A percentile compares a stretch with the other conserved stretches of the same genome.
Conservation (phyloP, 495 filamentous ascomycete species). For the Neurospora sublineolata region DNA sequence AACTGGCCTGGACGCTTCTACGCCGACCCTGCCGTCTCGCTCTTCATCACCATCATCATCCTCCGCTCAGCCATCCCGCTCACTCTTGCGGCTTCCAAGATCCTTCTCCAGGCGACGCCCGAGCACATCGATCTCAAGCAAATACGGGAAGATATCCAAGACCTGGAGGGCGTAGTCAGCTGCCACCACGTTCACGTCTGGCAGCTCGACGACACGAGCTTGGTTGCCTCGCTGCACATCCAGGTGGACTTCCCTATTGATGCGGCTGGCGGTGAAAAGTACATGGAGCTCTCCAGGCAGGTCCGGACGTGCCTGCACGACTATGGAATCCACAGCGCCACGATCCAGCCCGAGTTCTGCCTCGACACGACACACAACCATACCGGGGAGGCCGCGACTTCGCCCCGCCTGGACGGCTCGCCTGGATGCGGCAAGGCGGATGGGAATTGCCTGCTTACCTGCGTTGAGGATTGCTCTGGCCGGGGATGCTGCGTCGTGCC, state of each 20-base stretch:
- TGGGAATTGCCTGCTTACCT: constrained; percentile 68
- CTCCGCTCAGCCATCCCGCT: constrained; percentile 82
- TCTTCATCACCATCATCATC: constrained; percentile 95
- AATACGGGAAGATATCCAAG: constrained; percentile 81
- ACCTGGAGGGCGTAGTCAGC: constrained; percentile 69
- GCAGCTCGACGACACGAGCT: constrained; percentile 89
- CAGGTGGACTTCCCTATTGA: constrained; percentile 63
- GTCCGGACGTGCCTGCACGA: constrained; percentile 81
- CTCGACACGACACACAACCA: constrained; percentile 37
- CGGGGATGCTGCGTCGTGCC: constrained; percentile 55
- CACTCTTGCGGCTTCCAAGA: constrained; percentile 84
- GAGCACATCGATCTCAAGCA: constrained; percentile 76
- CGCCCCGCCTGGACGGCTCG: constrained; percentile 18
- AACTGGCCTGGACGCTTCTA: constrained; percentile 53
- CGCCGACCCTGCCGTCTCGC: constrained; percentile 81
- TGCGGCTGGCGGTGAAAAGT: constrained; percentile 62
- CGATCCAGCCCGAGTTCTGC: constrained; percentile 93
- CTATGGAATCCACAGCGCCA: constrained; percentile 94
- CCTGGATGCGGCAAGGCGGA: constrained; percentile 42
- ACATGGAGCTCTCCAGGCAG: constrained; percentile 76
- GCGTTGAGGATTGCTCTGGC: constrained; percentile 66
- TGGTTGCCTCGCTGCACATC: constrained; percentile 84
- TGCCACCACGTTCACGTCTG: constrained; percentile 96
- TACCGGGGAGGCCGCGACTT: constrained; percentile 21
- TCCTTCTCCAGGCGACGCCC: constrained; percentile 86